Evolutionary conservation across 306 rosid genomes (phyloP).

Genomic region (Luffa aegyptiaca): DNA sequence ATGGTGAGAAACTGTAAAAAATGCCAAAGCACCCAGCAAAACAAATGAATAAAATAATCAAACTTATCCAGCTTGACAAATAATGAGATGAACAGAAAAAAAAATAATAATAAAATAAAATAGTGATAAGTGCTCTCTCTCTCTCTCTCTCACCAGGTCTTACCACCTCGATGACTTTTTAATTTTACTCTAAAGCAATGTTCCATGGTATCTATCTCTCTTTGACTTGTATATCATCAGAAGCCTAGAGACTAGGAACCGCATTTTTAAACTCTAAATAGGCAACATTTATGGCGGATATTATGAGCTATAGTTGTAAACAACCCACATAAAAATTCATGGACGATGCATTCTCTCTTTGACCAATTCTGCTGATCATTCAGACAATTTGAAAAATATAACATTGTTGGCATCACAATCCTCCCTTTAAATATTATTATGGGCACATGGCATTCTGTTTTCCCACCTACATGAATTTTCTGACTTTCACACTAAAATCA

Average conservation of each 20-base stretch:
- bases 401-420: not conserved
- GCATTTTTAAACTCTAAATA: not conserved
- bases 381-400: not conserved
- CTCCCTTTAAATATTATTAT: not conserved
- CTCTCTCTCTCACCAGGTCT: not conserved
- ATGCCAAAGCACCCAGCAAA: conserved; percentile 17
- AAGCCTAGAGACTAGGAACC: not conserved
- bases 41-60: conserved; percentile 16
- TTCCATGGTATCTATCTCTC: not conserved
- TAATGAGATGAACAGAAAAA: not conserved
- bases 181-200: not conserved
- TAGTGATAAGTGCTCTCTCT: too few relatives aligned
- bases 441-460: not conserved
- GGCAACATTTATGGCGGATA: conserved; percentile 7
- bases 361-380: conserved; percentile 5
- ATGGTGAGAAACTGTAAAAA: conserved; percentile 14
- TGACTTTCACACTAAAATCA: conserved; percentile 1
- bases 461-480: not conserved
- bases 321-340: conserved; percentile 2
- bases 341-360: conserved; percentile 1
- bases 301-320: conserved; percentile 1
- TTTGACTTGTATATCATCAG: not conserved
- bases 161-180: not conserved
- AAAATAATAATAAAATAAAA: too few relatives aligned
- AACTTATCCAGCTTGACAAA: not conserved